phyloP scores from a whole-genome alignment of 495 filamentous ascomycete species.

The Xylaria scruposa region DNA sequence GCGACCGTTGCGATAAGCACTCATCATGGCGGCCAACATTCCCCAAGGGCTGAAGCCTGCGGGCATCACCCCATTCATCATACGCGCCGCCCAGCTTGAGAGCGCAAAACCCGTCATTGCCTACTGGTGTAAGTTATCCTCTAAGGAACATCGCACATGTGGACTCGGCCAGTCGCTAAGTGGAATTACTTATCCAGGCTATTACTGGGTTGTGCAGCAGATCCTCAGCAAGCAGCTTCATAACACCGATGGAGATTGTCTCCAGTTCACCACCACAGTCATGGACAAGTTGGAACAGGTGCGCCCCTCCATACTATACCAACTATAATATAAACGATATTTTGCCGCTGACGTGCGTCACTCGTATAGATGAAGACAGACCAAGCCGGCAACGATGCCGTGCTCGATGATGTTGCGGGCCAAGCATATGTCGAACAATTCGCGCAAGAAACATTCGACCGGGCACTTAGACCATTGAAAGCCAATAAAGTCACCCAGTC shows the following conservation, averaged over 20 bases:
- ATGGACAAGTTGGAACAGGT: conserved; percentile 94
- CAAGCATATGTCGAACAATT: conserved; percentile 96
- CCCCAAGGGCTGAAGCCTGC: conserved; percentile 77
- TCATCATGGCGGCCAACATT: conserved; percentile 71
- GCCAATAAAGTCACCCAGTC: conserved; percentile 82
- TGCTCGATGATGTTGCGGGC: conserved; percentile 80
- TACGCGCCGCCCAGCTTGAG: conserved; percentile 84
- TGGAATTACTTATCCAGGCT: conserved; percentile 59
- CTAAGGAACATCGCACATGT: neutral
- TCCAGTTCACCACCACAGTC: conserved; percentile 76
- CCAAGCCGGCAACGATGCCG: conserved; percentile 64
- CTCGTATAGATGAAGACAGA: conserved; percentile 67
- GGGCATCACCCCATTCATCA: conserved; percentile 77
- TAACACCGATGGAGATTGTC: conserved; percentile 72
- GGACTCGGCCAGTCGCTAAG: neutral
- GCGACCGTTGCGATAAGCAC: neutral
- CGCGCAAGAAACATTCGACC: conserved; percentile 81
- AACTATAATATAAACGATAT: neutral
- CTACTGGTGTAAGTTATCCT: conserved; percentile 82
- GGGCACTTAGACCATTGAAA: conserved; percentile 81
- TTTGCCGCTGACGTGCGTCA: neutral
- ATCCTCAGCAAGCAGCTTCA: conserved; percentile 84
- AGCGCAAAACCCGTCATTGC: conserved; percentile 82
- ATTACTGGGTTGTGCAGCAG: conserved; percentile 92
- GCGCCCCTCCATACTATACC: conserved; percentile 31